Conservation (phyloP, 768 basidiomycete genomes). For the Mycena filopes region DNA sequence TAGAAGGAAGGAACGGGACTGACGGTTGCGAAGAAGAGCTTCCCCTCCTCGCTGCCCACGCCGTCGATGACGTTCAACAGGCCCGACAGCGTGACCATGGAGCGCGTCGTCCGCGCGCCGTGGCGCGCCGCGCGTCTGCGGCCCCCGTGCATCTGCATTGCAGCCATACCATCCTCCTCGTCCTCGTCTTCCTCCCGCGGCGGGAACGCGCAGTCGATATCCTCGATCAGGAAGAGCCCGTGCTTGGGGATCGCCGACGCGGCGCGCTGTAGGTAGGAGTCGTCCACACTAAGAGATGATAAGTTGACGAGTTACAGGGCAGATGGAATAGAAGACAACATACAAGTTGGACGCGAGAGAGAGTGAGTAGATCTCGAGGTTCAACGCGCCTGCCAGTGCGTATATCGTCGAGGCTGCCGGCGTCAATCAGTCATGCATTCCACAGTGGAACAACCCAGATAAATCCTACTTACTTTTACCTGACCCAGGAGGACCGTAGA, state of each 20-base stretch:
- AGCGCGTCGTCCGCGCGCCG: conserved; percentile 1
- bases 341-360: conserved; percentile 42
- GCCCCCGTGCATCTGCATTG: neutral
- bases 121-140: neutral
- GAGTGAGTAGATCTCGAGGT: conserved; percentile 68
- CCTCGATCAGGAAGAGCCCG: conserved; percentile 42
- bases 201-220: conserved; percentile 36
- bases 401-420: conserved; percentile 38
- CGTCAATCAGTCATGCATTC: conserved; percentile 13
- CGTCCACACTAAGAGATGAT: conserved; percentile 40
- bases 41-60: conserved; percentile 48
- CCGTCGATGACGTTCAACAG: conserved; percentile 52
- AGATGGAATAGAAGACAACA: conserved; percentile 4
- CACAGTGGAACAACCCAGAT: conserved; percentile 35
- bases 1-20: conserved; percentile 27
- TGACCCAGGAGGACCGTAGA: conserved; percentile 49
- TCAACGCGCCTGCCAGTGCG: conserved; percentile 53
- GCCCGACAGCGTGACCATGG: conserved; percentile 45
- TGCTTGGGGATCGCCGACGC: conserved; percentile 41
- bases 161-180: neutral
- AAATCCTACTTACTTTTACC: conserved; percentile 47
- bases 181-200: conserved; percentile 39
- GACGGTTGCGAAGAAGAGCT: conserved; percentile 34
- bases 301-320: neutral
- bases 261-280: conserved; percentile 39